A percentile compares a stretch with the other conserved stretches of the same genome.
These are phyloP conservation scores for Gossypium sturtianum DNA, from an alignment of 345 rosid species.

Conservation along the genomic window DNA sequence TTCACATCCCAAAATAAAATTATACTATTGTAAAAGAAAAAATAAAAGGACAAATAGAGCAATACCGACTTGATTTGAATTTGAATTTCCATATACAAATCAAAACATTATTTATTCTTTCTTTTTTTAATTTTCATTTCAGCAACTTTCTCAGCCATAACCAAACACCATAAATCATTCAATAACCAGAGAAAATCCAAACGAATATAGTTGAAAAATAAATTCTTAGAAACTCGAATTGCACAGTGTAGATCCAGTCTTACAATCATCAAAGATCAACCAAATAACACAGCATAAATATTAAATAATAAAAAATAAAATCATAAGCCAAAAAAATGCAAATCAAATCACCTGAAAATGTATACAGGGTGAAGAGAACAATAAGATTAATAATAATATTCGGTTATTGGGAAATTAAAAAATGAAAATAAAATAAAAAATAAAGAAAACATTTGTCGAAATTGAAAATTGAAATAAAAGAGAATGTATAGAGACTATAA, in stretches of 20 bases:
- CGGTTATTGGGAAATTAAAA: background rate
- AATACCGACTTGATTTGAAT: background rate
- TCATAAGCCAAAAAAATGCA: background rate
- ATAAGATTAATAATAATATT: background rate
- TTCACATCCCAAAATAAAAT: background rate
- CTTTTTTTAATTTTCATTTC: background rate
- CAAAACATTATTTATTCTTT: background rate
- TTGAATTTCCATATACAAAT: background rate
- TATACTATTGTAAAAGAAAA: background rate
- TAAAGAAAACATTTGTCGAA: background rate
- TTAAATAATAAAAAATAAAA: background rate
- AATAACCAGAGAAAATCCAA: background rate
- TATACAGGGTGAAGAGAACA: background rate
- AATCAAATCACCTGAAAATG: constrained; percentile 6
- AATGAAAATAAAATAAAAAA: background rate
- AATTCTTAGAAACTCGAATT: background rate
- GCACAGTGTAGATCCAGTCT: constrained; percentile 2
- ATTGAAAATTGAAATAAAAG: background rate
- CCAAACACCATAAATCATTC: background rate
- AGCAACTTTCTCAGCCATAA: background rate
- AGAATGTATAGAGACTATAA: background rate
- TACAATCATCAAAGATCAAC: background rate
- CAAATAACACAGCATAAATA: background rate
- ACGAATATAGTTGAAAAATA: background rate
- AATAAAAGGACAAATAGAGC: background rate